Conservation (phyloP, 208 protist species). For the Blechomonas ayalai region DNA sequence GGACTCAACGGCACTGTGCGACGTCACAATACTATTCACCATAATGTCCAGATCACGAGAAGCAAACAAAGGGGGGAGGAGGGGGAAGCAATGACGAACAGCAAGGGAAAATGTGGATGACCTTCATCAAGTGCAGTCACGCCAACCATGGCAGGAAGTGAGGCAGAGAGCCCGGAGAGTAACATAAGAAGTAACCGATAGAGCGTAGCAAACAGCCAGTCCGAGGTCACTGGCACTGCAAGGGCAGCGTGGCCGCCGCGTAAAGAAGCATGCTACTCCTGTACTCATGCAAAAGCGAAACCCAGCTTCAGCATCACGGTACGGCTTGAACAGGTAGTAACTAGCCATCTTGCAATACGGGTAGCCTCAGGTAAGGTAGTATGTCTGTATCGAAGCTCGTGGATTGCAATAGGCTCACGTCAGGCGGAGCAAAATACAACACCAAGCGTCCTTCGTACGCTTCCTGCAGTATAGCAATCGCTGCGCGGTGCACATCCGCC, state of each 20-base stretch:
- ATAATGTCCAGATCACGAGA: not conserved
- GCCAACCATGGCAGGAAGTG: no score
- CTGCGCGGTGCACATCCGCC: slow-evolving; percentile 85
- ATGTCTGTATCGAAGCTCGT: slow-evolving; percentile 32
- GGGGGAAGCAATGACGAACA: no score
- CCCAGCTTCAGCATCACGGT: no score
- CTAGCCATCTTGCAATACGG: no score
- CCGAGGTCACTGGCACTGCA: no score
- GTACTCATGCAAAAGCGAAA: no score
- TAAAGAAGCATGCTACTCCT: no score
- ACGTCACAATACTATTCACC: not conserved
- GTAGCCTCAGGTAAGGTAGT: slow-evolving; percentile 24
- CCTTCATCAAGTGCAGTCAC: not conserved
- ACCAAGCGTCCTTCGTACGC: slow-evolving; percentile 79
- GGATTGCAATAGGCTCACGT: slow-evolving; percentile 42
- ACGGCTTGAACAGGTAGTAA: no score
- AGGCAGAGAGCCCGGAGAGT: no score
- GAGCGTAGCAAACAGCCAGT: no score
- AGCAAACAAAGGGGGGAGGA: not conserved
- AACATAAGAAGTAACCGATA: no score
- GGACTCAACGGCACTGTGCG: not conserved
- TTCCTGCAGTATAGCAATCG: slow-evolving; percentile 84
- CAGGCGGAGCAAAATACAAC: slow-evolving; percentile 82
- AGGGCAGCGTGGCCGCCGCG: no score
- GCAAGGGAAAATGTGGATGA: not conserved